Evolutionary conservation across 441 rosid species (phyloP).

Genomic region (Bruguiera hainesii): DNA sequence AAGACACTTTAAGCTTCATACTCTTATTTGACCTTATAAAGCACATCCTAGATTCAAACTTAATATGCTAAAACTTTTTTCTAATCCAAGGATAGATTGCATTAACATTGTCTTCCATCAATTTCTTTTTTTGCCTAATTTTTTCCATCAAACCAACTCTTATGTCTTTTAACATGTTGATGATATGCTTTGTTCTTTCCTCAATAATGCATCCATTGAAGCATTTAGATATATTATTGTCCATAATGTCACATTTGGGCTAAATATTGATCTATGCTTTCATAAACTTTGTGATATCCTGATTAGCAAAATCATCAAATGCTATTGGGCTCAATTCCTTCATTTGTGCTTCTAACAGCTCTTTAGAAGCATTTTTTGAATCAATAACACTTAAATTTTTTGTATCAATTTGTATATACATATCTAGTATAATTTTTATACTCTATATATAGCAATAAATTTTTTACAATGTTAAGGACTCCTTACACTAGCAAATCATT

Average conservation of each 20-base stretch:
- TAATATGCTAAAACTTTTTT: not conserved
- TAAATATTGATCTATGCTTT: not conserved
- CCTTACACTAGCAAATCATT: not conserved
- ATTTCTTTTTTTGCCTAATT: not conserved
- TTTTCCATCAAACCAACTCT: not conserved
- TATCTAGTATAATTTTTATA: not conserved
- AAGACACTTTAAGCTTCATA: not conserved
- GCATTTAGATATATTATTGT: not conserved
- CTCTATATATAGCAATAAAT: not conserved
- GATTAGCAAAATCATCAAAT: not conserved
- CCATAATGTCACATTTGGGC: not conserved
- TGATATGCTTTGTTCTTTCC: not conserved
- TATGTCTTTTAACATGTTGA: not conserved
- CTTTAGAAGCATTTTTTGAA: too few species aligned
- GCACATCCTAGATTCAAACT: not conserved
- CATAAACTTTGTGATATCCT: not conserved
- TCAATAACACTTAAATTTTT: not conserved
- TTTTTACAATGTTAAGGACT: not conserved
- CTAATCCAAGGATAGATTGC: too few species aligned
- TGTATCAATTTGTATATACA: not conserved
- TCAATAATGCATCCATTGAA: not conserved
- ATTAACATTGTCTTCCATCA: too few species aligned
- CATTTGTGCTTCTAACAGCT: not conserved
- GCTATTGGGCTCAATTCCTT: not conserved
- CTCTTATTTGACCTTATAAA: not conserved